Conservation (phyloP, 108 stramenopile species). For the Cyclotella cryptica region DNA sequence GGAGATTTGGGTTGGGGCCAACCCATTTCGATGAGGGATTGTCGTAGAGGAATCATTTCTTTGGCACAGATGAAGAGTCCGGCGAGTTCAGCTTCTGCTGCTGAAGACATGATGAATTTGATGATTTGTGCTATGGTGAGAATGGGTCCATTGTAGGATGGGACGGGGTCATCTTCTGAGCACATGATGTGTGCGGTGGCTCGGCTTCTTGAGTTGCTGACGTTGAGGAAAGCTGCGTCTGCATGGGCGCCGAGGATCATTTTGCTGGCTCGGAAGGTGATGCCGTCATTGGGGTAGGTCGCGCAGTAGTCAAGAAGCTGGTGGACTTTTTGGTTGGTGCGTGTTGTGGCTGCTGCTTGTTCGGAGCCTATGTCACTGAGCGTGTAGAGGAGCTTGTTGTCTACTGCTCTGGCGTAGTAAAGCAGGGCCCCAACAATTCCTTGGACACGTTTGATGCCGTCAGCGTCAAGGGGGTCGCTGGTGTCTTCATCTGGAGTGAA, state of each 20-base stretch:
- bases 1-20: slow-evolving; percentile 53
- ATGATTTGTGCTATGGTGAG: neutral
- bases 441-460: slow-evolving; percentile 50
- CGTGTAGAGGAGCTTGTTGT: neutral
- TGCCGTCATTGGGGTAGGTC: slow-evolving; percentile 45
- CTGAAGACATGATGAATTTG: slow-evolving; percentile 14
- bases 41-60: slow-evolving; percentile 26
- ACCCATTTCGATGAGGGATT: slow-evolving; percentile 43
- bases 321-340: slow-evolving; percentile 16
- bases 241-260: slow-evolving; percentile 40
- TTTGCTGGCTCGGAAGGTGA: slow-evolving; percentile 44
- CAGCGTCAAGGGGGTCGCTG: slow-evolving; percentile 56
- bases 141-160: neutral
- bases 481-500: neutral
- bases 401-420: neutral
- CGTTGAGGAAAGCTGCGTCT: slow-evolving; percentile 47
- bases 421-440: neutral
- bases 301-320: slow-evolving; percentile 53
- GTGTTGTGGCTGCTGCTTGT: slow-evolving; percentile 30
- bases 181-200: slow-evolving; percentile 39
- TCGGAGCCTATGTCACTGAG: slow-evolving; percentile 4
- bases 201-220: slow-evolving; percentile 39
- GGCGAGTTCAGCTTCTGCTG: slow-evolving; percentile 40
- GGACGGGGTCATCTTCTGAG: slow-evolving; percentile 10
- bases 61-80: slow-evolving; percentile 45